Percentiles rank a stretch among this genome's conserved stretches.
phyloP scores from a whole-genome alignment of 108 stramenopile genomes.

The Chaetoceros tenuissimus region DNA sequence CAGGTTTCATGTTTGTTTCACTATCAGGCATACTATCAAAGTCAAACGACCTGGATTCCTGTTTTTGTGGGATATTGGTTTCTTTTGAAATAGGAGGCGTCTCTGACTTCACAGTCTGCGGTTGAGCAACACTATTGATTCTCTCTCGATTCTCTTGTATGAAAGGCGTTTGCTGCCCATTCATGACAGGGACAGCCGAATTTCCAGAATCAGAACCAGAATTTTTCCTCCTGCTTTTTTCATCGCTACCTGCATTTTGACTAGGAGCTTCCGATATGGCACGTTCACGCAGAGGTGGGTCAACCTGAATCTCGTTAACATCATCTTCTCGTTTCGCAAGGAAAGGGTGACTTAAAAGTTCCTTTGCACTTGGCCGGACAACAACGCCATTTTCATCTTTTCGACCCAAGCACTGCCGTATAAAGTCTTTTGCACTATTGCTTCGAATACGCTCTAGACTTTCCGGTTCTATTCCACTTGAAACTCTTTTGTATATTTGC shows the following conservation, averaged over 20 bases:
- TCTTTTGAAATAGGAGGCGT: constrained; percentile 13
- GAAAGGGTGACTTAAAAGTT: constrained; percentile 72
- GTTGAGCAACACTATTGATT: background rate
- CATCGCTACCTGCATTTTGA: background rate
- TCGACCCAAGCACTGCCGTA: constrained; percentile 72
- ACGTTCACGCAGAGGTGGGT: constrained; percentile 58
- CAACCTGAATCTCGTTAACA: constrained; percentile 70
- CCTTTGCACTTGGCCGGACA: constrained; percentile 59
- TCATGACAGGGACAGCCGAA: background rate
- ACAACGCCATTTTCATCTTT: constrained; percentile 50
- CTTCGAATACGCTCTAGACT: constrained; percentile 70
- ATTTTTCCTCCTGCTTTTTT: background rate
- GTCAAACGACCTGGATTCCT: constrained; percentile 47
- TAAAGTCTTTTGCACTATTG: constrained; percentile 76
- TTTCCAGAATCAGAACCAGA: background rate
- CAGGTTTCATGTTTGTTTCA: constrained; percentile 76
- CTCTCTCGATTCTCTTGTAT: background rate
- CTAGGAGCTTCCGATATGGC: constrained; percentile 36
- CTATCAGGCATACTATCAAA: constrained; percentile 85
- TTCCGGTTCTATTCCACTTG: constrained; percentile 74
- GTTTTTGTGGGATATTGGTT: constrained; percentile 5
- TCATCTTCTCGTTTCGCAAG: constrained; percentile 64
- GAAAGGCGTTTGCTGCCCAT: background rate
- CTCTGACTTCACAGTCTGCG: constrained; percentile 4
- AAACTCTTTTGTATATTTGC: constrained; percentile 96